Percentiles rank a stretch among this genome's conserved stretches.
Conservation (phyloP, 2,329 filamentous ascomycete genomes). For the Fusarium oligoseptatum region DNA sequence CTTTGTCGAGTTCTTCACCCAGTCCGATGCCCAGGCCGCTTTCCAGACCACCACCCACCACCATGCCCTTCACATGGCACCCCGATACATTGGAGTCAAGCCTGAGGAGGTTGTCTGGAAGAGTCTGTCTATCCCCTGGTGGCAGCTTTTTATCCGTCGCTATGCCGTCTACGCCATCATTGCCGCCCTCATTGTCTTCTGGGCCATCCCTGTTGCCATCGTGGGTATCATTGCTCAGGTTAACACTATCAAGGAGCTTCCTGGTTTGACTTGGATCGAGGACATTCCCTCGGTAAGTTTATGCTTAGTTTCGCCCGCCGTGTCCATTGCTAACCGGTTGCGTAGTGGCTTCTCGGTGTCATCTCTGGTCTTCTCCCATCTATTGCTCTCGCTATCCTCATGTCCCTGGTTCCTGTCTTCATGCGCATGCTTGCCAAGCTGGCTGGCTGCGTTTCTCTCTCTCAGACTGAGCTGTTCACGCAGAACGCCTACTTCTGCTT, state of each 20-base stretch:
- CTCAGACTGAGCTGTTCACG: slow-evolving; percentile 86
- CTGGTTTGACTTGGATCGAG: slow-evolving; percentile 80
- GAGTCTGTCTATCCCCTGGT: slow-evolving; percentile 78
- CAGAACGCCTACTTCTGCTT: slow-evolving; percentile 95
- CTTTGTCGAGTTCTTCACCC: slow-evolving; percentile 92
- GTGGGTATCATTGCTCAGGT: slow-evolving; percentile 91
- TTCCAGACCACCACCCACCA: slow-evolving; percentile 88
- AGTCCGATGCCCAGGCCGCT: slow-evolving; percentile 86
- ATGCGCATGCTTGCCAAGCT: slow-evolving; percentile 80
- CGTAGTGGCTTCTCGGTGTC: slow-evolving; percentile 74
- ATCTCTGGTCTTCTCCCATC: slow-evolving; percentile 87
- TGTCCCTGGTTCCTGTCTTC: slow-evolving; percentile 80
- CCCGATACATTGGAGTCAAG: slow-evolving; percentile 84
- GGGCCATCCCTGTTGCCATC: slow-evolving; percentile 80
- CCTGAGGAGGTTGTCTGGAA: slow-evolving; percentile 89
- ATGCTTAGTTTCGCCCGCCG: not conserved
- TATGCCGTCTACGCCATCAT: slow-evolving; percentile 76
- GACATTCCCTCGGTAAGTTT: slow-evolving; percentile 68
- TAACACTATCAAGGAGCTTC: slow-evolving; percentile 73
- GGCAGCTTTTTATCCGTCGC: slow-evolving; percentile 79
- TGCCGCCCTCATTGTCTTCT: slow-evolving; percentile 84
- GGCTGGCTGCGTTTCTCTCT: slow-evolving; percentile 82
- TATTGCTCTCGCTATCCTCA: slow-evolving; percentile 82
- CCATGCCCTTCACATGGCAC: slow-evolving; percentile 84
- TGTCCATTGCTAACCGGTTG: slow-evolving; percentile 6